Evolutionary conservation across 306 rosid species (phyloP).

Genomic region (Luffa aegyptiaca): DNA sequence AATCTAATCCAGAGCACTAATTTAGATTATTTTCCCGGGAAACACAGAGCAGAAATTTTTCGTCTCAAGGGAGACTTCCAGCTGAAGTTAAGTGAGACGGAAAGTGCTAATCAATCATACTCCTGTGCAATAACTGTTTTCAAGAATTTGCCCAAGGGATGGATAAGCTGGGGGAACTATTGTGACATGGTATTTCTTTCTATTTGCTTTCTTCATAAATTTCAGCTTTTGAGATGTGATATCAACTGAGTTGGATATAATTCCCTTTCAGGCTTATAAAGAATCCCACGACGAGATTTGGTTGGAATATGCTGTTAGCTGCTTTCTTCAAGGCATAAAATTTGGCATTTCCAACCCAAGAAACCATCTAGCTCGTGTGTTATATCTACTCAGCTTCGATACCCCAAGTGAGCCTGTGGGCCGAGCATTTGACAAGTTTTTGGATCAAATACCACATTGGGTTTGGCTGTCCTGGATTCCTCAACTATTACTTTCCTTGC

Average conservation of each 20-base stretch:
- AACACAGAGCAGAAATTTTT: constrained; percentile 87
- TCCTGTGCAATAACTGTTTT: constrained; percentile 77
- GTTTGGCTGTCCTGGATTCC: constrained; percentile 99
- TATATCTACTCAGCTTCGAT: constrained; percentile 96
- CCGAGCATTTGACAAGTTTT: constrained; percentile 80
- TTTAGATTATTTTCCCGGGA: constrained; percentile 87
- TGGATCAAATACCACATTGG: constrained; percentile 96
- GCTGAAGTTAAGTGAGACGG: constrained; percentile 72
- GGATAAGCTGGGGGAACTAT: constrained; percentile 99
- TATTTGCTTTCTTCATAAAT: constrained; percentile 10
- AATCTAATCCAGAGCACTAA: constrained; percentile 85
- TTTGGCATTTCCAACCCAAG: constrained; percentile 87
- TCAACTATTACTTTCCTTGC: constrained; percentile 93
- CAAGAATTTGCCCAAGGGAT: constrained; percentile 92
- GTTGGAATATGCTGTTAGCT: constrained; percentile 94
- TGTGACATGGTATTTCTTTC: constrained; percentile 71
- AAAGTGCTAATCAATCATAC: constrained; percentile 66
- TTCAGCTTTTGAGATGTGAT: constrained; percentile 11
- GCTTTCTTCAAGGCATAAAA: constrained; percentile 95
- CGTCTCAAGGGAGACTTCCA: constrained; percentile 88
- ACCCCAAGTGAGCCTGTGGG: constrained; percentile 87
- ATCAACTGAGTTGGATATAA: constrained; percentile 13
- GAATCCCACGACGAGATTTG: constrained; percentile 83
- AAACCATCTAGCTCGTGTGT: constrained; percentile 95
- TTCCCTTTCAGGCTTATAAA: constrained; percentile 61